Evolutionary conservation across 257 asterid genomes (phyloP), one percentile per base, ranked within the genome.

Genomic region (Solanum phureja): DNA sequence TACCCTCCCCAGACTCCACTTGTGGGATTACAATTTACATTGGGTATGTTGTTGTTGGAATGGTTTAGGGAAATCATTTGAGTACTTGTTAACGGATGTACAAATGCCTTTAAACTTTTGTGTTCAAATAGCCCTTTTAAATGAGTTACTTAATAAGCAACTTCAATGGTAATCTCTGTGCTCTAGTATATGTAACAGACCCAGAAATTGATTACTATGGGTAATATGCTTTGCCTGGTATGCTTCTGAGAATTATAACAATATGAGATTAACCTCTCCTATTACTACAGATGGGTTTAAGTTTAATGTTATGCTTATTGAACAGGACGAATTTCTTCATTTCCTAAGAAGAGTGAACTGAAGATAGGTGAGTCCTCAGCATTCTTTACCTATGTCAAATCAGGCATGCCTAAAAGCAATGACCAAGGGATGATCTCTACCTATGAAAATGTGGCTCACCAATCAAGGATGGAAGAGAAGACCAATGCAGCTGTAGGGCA

Each of bases 361-460:
- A 96, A 90, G 94, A 96, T 97, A 64, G 99, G 99, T 8, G 98
- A 91, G 66, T 95, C 98, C 83, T 97, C 99, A 4, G 99, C 99
- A 33, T 97, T 97, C 90, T 97, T 96, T 92, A 94, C 98, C 42
- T 97, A 97, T 56, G 96, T 97, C 90, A 97, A 96, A 91, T 92
- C 98, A 86, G 90, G 85, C 93, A 83, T 90, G 18, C 93, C 93
- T 72, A 93, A 86, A 86, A 89, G 87, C 92, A 90, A 88, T 90
- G 79, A 33, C 88, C 95, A 88, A 10, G 93, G 71, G 83, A 83
- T 89, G 7, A 86, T 89, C 85, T 71, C 90, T 31, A 33, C 88
- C 83, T 85, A 38, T 37, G 95, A 90, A 85, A 91, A 83, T 82
- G 79, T 87, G 72, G 85, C 91, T 37, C 90, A 73, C 88, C 91